Conservation (phyloP, 2,329 filamentous ascomycete species). For the Zalaria obscura region DNA sequence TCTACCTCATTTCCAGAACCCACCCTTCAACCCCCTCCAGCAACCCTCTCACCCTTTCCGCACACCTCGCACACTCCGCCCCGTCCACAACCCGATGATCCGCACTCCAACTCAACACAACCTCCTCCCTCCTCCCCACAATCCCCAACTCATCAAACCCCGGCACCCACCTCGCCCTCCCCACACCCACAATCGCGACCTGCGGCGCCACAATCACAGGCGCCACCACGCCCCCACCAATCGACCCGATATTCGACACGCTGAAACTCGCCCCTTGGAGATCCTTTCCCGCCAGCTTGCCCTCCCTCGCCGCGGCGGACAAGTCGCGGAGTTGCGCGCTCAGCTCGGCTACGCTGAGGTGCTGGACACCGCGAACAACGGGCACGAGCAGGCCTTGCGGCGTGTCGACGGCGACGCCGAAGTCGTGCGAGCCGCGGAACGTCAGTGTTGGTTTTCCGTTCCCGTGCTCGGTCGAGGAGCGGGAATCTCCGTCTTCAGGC, state of each 20-base stretch:
- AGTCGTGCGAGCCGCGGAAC: constrained; percentile 77
- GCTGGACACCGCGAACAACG: constrained; percentile 72
- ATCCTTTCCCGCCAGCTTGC: constrained; percentile 62
- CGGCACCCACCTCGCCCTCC: constrained; percentile 65
- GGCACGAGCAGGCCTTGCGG: constrained; percentile 79
- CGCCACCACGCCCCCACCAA: constrained; percentile 82
- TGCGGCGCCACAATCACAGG: constrained; percentile 85
- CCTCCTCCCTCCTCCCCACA: constrained; percentile 63
- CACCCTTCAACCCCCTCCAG: constrained; percentile 80
- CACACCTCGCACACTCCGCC: constrained; percentile 83
- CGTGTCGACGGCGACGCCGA: constrained; percentile 92
- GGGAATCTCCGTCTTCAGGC: constrained; percentile 33
- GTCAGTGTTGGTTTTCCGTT: constrained; percentile 54
- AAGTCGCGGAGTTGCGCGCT: constrained; percentile 63
- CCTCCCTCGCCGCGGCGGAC: constrained; percentile 56
- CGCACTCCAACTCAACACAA: constrained; percentile 91
- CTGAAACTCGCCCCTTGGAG: constrained; percentile 83
- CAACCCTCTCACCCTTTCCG: constrained; percentile 61
- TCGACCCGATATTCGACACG: constrained; percentile 89
- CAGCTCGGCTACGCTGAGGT: constrained; percentile 62
- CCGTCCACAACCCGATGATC: constrained; percentile 92
- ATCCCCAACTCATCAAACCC: constrained; percentile 47
- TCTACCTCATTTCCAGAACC: constrained; percentile 62
- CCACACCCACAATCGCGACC: constrained; percentile 83
- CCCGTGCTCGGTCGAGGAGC: constrained; percentile 26